Evolutionary conservation across 1,139 yeast species (phyloP), one percentile per base, ranked within the genome.

Genomic region (Pneumocystis jirovecii): DNA sequence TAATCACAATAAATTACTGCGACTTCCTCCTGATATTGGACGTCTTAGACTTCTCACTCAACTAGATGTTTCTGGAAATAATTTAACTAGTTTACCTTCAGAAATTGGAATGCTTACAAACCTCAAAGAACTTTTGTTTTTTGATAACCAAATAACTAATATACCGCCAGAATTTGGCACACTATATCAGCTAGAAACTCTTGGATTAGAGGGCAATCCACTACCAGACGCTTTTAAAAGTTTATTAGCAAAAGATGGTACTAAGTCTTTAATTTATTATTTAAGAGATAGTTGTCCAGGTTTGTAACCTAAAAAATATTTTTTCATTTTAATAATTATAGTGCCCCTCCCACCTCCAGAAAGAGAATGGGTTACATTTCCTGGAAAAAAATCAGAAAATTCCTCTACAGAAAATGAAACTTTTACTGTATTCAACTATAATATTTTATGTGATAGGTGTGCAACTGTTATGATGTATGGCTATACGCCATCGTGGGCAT

Each of bases 401-500:
- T 69, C 68, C 8, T 69, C 69, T 68, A 68, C 72, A 70, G 71
- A 72, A 69, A 74, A 76, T 68, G 71, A 76, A 61, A 64, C 68
- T 19, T 90, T 93, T 74, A 87, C 96, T 0, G 79, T 91, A 65
- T 80, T 89, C 81, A 85, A 91, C 63, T 93, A 90, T 79, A 93
- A 93, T 75, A 89, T 96, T 2, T 80, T 93, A 73, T 93, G 98
- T 76, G 97, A 93, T 74, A 95, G 87, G 74, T 91, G 91, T 78
- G 97, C 97, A 3, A 90, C 97, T 10, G 82, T 95, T 29, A 87
- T 85, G 74, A 82, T 91, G 87, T 95, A 89, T 75, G 91, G 88
- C 72, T 93, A 89, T 74, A 90, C 97, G 1, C 97, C 97, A 40
- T 85, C 96, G 1, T 93, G 98, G 98, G 98, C 97, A 6, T 81